A percentile compares a stretch with the other conserved stretches of the same genome.
phyloP scores from a whole-genome alignment of 495 filamentous ascomycete genomes.

The Neurospora sp. region DNA sequence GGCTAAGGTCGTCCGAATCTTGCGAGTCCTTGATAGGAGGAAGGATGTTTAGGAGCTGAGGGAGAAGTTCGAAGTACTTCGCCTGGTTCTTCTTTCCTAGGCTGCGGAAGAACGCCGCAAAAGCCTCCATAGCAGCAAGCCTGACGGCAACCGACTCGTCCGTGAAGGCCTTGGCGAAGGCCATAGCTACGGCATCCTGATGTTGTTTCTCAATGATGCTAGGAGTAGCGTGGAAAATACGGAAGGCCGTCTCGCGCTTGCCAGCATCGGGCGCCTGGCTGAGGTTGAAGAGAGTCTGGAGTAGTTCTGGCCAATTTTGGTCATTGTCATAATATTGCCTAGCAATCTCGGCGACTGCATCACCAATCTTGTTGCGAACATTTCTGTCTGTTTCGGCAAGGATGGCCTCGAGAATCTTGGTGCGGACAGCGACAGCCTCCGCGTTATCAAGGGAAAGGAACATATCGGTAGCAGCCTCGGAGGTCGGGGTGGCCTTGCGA shows the following conservation, averaged over 20 bases:
- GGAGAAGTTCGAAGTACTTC: conserved; percentile 78
- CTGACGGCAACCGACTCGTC: conserved; percentile 75
- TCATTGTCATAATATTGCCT: conserved; percentile 88
- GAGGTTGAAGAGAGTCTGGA: conserved; percentile 72
- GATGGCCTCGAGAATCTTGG: conserved; percentile 69
- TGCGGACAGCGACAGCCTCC: conserved; percentile 67
- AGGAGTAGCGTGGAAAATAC: conserved; percentile 90
- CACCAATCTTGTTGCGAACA: conserved; percentile 89
- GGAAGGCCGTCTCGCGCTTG: conserved; percentile 81
- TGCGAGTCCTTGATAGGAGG: conserved; percentile 83
- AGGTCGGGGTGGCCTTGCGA: conserved; percentile 55
- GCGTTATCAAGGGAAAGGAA: conserved; percentile 64
- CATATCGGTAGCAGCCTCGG: conserved; percentile 63
- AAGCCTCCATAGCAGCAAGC: conserved; percentile 91
- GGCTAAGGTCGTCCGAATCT: conserved; percentile 82
- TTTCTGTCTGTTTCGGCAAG: conserved; percentile 55
- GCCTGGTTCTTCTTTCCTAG: conserved; percentile 74
- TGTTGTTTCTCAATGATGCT: conserved; percentile 95
- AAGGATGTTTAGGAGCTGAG: conserved; percentile 83
- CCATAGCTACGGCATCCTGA: conserved; percentile 69
- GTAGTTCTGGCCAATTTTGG: conserved; percentile 82
- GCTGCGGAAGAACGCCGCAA: conserved; percentile 88
- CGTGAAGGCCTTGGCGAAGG: conserved; percentile 85
- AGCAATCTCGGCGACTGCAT: conserved; percentile 90
- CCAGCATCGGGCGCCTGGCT: conserved; percentile 74